Evolutionary conservation across 1,284 basidiomycete genomes (phyloP).

Genomic region (Ganoderma meredithae): DNA sequence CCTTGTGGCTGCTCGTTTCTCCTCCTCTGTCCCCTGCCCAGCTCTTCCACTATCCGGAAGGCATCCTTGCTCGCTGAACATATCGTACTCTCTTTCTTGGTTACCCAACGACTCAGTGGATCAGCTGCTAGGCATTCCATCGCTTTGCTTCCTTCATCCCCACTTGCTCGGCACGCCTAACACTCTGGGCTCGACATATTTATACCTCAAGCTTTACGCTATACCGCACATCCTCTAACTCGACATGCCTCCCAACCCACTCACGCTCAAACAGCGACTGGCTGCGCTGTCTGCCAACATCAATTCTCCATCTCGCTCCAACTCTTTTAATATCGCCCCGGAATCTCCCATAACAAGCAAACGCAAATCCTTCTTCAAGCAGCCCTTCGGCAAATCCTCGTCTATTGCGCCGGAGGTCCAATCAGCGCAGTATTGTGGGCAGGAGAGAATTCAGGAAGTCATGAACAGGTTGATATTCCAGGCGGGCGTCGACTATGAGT

Average conservation of each 20-base stretch:
- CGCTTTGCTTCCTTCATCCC: slow-evolving; percentile 4
- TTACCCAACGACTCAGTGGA: not conserved
- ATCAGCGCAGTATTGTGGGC: slow-evolving; percentile 34
- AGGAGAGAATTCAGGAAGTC: slow-evolving; percentile 65
- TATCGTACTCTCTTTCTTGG: not conserved
- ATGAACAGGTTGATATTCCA: slow-evolving; percentile 82
- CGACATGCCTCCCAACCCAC: slow-evolving; percentile 36
- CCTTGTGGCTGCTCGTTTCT: slow-evolving; percentile 12
- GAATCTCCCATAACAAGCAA: slow-evolving; percentile 33
- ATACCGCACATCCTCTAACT: not conserved
- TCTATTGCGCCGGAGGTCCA: slow-evolving; percentile 9
- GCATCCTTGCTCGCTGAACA: not conserved
- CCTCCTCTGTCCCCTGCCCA: not conserved
- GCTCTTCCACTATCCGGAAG: not conserved
- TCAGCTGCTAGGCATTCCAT: slow-evolving; percentile 10
- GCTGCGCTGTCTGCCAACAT: slow-evolving; percentile 38
- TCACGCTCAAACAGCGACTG: slow-evolving; percentile 41
- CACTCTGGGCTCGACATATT: not conserved
- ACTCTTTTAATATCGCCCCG: slow-evolving; percentile 30
- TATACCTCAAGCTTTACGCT: not conserved
- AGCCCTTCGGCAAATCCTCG: slow-evolving; percentile 27
- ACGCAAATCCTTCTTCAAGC: slow-evolving; percentile 37
- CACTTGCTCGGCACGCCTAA: slow-evolving; percentile 2
- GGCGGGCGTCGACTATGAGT: slow-evolving; percentile 90
- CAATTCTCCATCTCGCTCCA: slow-evolving; percentile 24